Base-by-base conservation (phyloP, 495 filamentous ascomycete genomes). In the Thozetella sp. region DNA sequence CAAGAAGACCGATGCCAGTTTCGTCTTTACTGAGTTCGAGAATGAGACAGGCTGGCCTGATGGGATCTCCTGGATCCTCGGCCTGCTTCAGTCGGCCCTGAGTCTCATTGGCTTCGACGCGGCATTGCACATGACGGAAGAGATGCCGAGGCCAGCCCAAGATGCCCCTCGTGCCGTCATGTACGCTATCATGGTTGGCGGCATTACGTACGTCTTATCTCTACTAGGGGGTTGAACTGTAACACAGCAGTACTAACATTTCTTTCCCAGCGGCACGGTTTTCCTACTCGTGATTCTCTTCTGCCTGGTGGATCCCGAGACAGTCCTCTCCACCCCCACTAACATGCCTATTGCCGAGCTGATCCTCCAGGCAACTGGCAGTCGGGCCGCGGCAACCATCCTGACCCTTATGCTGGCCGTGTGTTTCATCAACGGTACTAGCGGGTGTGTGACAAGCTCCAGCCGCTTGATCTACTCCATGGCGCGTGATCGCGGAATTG, bases 41-140 rank as follows among this genome's bases (percentile, higher is more conserved):
- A 89, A 89, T 66, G 70, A 82, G 59, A 87, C 85, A 3, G 86
- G 85, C 22, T 89, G 86, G 86, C 71, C 77, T 40, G 79, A 86
- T 60, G 86, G 86, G 4, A 79, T 88, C 20, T 80, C 82, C 2
- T 89, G 86, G 86, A 81, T 89, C 43, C 73, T 85, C 0, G 86
- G 86, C 0, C 72, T 89, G 17, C 73, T 89, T 17, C 85, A 89
- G 63, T 83, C 82, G 15, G 85, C 83, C 0, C 79, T 88, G 25
- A 83, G 83, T 11, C 71, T 89, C 51, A 88, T 83, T 2, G 86
- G 83, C 1, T 89, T 83, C 59, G 86, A 89, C 66, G 84, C 84
- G 17, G 85, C 85, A 17, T 79, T 86, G 22, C 86, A 88, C 55
- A 85, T 88, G 82, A 80, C 82, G 17, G 84, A 78, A 59, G 75